Base-by-base conservation (phyloP, 257 asterid species). In the Ballota nigra region DNA sequence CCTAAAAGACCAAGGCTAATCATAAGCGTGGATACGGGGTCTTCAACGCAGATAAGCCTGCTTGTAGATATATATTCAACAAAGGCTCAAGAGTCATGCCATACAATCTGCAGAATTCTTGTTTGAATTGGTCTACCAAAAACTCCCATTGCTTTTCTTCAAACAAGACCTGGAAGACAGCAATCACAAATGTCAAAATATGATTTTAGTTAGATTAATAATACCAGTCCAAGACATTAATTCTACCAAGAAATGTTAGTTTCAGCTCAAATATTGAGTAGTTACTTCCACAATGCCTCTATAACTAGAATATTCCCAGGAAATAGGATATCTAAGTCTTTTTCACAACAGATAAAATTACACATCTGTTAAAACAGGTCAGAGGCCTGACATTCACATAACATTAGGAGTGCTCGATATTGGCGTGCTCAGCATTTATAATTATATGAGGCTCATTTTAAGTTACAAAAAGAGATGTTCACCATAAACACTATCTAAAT, bases 31-130 rank as follows among this genome's bases (percentile, higher is more conserved):
- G 99, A 95, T 95, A 95, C 97, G 99, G 98, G 62, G 99, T 95
- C 88, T 95, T 95, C 78, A 95, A 66, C 15, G 98, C 98, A 26
- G 95, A 92, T 77, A 95, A 77, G 76, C 99, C 99, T 7, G 98
- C 99, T 84, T 95, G 98, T 67, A 95, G 95, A 85, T 81, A 95
- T 69, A 95, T 95, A 70, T 87, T 88, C 82, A 95, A 81, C 82
- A 88, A 78, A 20, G 99, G 99, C 87, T 95, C 97, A 0, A 85
- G 87, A 36, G 97, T 90, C 97, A 95, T 95, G 86, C 98, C 99
- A 80, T 92, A 95, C 75, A 92, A 83, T 84, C 80, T 90, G 88
- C 91, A 92, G 80, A 95, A 95, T 82, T 95, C 99, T 80, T 92
- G 97, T 77, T 95, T 92, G 74, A 92, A 95, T 81, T 92, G 98